Evolutionary conservation across 2,329 filamentous ascomycete genomes (phyloP), one percentile per base, ranked within the genome.

Genomic region (Trichoderma sp.): DNA sequence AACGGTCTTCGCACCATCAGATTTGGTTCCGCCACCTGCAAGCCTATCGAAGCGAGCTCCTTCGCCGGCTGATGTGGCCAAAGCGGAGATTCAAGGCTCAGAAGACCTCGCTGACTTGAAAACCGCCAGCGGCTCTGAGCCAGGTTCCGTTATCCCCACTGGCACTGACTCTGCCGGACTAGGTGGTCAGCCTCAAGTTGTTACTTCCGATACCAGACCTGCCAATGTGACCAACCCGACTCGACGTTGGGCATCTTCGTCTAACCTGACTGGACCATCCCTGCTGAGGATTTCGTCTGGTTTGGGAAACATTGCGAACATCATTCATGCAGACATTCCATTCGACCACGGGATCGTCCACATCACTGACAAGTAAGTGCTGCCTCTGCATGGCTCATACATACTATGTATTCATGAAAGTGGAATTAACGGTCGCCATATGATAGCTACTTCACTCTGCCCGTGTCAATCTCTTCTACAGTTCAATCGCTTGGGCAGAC

Each of bases 1-100:
- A 31, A 62, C 59, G 5, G 59, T 62, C 40, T 62, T 62, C 21
- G 59, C 59, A 5, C 59, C 59, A 13, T 62, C 59, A 10, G 59
- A 62, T 31, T 27, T 29, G n/a, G 43, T 27, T 24, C 7, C 59
- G 7, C 24, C 24, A 19, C 59, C 59, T 16, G 35, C 14, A 47
- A 49, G n/a, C 4, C 40, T 62, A 16, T 21, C 43, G 21, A 31
- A n/a, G 11, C 59, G 59, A 24, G 59, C 14, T 31, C 37, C 29
- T 49, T 29, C 59, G 4, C 59, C 59, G 21, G 37, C 27, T n/a
- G 21, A 24, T 21, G 47, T 49, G 11, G 59, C 59, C 10, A 31
- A 37, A 62, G 59, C 59, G 27, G 59, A 40, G 59, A 40, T 31
- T 7, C 24, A n/a, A 49, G 24, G n/a, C 27, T 27, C 27, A 16